phyloP scores from a whole-genome alignment of 176 grass and related monocot species.

The Ensete ventricosum region DNA sequence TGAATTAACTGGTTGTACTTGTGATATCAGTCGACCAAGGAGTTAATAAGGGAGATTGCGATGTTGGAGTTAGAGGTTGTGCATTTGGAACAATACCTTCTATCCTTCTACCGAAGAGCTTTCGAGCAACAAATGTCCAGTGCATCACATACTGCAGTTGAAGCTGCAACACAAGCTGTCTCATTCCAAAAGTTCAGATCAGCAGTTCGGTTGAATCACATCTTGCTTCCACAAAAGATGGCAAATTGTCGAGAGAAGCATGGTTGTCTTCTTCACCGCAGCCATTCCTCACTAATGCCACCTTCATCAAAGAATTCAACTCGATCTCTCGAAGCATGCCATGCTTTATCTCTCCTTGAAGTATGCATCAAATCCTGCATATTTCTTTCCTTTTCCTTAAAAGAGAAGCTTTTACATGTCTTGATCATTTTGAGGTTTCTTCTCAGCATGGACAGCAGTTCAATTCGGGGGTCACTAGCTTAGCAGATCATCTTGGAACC shows the following conservation, averaged over 20 bases:
- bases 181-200: conserved; percentile 34
- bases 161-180: conserved; percentile 23
- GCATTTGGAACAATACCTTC: conserved; percentile 81
- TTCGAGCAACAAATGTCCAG: conserved; percentile 53
- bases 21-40: conserved; percentile 50
- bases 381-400: not conserved
- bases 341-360: conserved; percentile 68
- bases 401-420: not conserved
- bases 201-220: conserved; percentile 29
- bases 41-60: conserved; percentile 81
- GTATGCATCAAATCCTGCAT: conserved; percentile 23
- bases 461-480: conserved; percentile 42
- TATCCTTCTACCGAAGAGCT: conserved; percentile 61
- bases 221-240: conserved; percentile 38
- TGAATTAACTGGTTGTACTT: not conserved
- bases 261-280: conserved; percentile 29
- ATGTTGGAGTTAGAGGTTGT: conserved; percentile 91
- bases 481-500: conserved; percentile 90
- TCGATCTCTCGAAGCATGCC: conserved; percentile 69
- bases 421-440: not conserved
- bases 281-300: conserved; percentile 74
- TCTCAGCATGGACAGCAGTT: conserved; percentile 45
- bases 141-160: conserved; percentile 18
- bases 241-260: conserved; percentile 27
- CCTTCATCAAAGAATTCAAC: conserved; percentile 59